These are phyloP conservation scores for Rubus idaeus DNA, from an alignment of 306 rosid species.

Conservation along the genomic window DNA sequence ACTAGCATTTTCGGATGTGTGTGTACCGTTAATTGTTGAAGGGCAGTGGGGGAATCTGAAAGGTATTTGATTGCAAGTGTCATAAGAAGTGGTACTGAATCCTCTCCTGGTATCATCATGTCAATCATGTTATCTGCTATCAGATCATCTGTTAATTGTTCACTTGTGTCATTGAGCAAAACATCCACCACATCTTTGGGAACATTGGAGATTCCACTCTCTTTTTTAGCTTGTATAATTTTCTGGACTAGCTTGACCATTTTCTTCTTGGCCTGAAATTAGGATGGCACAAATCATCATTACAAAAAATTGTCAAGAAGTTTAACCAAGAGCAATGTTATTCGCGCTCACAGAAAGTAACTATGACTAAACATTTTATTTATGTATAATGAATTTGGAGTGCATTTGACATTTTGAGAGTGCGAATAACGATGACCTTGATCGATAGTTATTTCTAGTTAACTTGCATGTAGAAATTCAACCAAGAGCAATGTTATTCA, in stretches of 20 bases:
- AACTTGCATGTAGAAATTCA: conserved; percentile 49
- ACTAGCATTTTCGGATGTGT: not conserved
- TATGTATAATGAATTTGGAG: too few species aligned
- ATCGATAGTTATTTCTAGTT: not conserved
- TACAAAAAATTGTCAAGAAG: not conserved
- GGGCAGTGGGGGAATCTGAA: conserved; percentile 80
- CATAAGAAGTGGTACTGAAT: conserved; percentile 92
- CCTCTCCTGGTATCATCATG: conserved; percentile 99
- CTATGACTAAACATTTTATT: too few species aligned
- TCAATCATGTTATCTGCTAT: conserved; percentile 93
- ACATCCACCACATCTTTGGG: conserved; percentile 86
- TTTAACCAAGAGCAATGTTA: not conserved
- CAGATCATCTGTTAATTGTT: conserved; percentile 62
- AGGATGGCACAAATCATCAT: conserved; percentile 7
- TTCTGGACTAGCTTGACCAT: conserved; percentile 71
- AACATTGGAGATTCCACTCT: conserved; percentile 33
- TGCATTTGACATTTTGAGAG: too few species aligned
- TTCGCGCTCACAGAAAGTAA: not conserved
- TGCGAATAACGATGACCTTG: not conserved
- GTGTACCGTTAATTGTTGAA: conserved; percentile 71
- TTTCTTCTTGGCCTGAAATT: conserved; percentile 86
- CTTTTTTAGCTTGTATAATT: conserved; percentile 50
- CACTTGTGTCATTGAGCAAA: conserved; percentile 72
- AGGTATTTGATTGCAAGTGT: conserved; percentile 80
- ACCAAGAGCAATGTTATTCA: not conserved